Evolutionary conservation across 208 protist species (phyloP).

Genomic region (Giardia muris): DNA sequence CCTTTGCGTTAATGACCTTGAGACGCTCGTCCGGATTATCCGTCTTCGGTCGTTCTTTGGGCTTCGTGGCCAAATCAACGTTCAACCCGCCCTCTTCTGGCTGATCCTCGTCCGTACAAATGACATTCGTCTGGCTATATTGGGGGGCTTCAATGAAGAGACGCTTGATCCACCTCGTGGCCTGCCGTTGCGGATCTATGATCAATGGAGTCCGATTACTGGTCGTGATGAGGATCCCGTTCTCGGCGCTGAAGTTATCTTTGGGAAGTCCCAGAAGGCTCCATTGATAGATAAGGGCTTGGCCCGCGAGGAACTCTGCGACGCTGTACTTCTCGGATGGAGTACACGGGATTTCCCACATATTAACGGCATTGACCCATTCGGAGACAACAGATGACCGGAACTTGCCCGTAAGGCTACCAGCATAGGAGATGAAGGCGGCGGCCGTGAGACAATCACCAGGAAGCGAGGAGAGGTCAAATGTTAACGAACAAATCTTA

Average conservation of each 20-base stretch:
- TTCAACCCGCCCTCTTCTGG: slow-evolving; percentile 46
- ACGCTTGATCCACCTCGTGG: slow-evolving; percentile 91
- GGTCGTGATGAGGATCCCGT: slow-evolving; percentile 79
- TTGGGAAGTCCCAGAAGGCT: neutral
- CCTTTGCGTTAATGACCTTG: slow-evolving; percentile 73
- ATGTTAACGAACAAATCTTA: slow-evolving; percentile 37
- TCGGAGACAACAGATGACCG: slow-evolving; percentile 62
- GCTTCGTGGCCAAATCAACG: neutral
- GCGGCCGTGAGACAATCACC: slow-evolving; percentile 81
- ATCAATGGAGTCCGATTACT: slow-evolving; percentile 74
- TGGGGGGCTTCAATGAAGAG: slow-evolving; percentile 43
- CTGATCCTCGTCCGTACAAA: slow-evolving; percentile 17
- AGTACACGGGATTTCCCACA: neutral
- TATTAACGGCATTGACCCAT: slow-evolving; percentile 46
- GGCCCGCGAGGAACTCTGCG: neutral
- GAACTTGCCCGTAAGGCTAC: slow-evolving; percentile 79
- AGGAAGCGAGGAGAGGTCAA: slow-evolving; percentile 20
- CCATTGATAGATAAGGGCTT: slow-evolving; percentile 5
- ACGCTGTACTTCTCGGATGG: neutral
- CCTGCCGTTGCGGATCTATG: slow-evolving; percentile 93
- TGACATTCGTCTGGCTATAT: neutral
- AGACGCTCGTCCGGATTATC: slow-evolving; percentile 63
- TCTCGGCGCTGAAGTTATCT: slow-evolving; percentile 46
- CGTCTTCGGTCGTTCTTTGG: neutral
- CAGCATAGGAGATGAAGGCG: slow-evolving; percentile 84